Base-by-base conservation (phyloP, 306 rosid species). In the Malus sieversii region DNA sequence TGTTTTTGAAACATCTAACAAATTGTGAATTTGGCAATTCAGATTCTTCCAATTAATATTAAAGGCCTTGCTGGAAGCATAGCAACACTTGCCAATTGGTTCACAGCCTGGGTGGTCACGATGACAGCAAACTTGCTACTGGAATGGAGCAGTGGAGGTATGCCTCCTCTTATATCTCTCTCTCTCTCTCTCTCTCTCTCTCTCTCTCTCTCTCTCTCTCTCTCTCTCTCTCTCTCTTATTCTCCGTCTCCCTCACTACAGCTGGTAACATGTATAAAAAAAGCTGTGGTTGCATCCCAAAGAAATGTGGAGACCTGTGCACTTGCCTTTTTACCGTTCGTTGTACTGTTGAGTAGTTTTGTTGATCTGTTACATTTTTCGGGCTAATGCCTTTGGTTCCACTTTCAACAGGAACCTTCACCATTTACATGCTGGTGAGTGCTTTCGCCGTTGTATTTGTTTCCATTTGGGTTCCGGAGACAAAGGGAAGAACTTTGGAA, bases 61-160 rank as follows among this genome's bases (percentile, higher is more conserved):
- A 95, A 95, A 85, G 83, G 97, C 73, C 93, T 95, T 40, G 99
- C 97, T 1, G 99, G 99, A 78, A 95, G 99, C 83, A 33, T 90
- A 72, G 99, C 99, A 42, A 95, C 97, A 71, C 95, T 95, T 74
- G 86, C 92, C 90, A 95, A 92, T 63, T 95, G 99, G 99, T 85
- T 89, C 22, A 14, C 70, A 72, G 76, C 97, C 7, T 95, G 91
- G 90, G 73, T 83, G 79, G 82, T 92, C 77, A 95, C 97, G 18
- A 22, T 92, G 90, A 89, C 97, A 3, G 97, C 97, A 62, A 95
- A 95, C 86, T 64, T 92, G 77, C 99, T 95, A 71, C 81, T 95
- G 80, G 79, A 74, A 23, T 95, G 99, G 99, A 95, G 90, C 79
- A 78, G 82, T 69, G 99, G 91, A 89, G 99, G 99, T 95, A 68